A percentile compares a stretch with the other conserved stretches of the same genome.
phyloP scores from a whole-genome alignment of 2,329 filamentous ascomycete species.

The Penicillium sp. region DNA sequence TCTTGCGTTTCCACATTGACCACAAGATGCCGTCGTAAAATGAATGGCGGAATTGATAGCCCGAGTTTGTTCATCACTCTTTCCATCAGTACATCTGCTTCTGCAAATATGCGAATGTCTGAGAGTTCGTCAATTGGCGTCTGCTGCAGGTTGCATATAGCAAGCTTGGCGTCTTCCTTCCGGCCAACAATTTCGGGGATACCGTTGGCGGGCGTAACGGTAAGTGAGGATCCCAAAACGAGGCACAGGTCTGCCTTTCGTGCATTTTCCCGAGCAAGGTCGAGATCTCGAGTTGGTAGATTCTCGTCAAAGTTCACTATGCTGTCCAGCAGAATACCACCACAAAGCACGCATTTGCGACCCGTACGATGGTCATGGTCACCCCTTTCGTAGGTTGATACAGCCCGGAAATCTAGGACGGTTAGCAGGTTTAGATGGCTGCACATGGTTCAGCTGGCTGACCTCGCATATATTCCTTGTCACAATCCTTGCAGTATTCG shows the following conservation, averaged over 20 bases:
- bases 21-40: background rate
- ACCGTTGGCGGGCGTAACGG: constrained; percentile 45
- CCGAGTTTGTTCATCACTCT: constrained; percentile 3
- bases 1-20: constrained; percentile 4
- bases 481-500: constrained; percentile 49
- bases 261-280: constrained; percentile 39
- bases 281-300: background rate
- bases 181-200: constrained; percentile 36
- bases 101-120: constrained; percentile 34
- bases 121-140: constrained; percentile 45
- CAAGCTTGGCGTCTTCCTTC: constrained; percentile 35
- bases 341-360: constrained; percentile 46
- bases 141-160: constrained; percentile 47
- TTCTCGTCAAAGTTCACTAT: background rate
- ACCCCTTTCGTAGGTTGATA: constrained; percentile 45
- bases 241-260: constrained; percentile 49
- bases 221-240: constrained; percentile 51
- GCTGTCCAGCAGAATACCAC: constrained; percentile 32
- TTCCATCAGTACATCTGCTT: constrained; percentile 2
- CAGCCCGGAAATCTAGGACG: constrained; percentile 30
- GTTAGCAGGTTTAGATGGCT: too few species aligned
- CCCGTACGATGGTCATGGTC: constrained; percentile 52
- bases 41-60: constrained; percentile 1
- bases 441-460: constrained; percentile 40
- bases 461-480: constrained; percentile 50